phyloP scores from a whole-genome alignment of 192 early-diverging fungal genomes.

The Entomortierella lignicola region DNA sequence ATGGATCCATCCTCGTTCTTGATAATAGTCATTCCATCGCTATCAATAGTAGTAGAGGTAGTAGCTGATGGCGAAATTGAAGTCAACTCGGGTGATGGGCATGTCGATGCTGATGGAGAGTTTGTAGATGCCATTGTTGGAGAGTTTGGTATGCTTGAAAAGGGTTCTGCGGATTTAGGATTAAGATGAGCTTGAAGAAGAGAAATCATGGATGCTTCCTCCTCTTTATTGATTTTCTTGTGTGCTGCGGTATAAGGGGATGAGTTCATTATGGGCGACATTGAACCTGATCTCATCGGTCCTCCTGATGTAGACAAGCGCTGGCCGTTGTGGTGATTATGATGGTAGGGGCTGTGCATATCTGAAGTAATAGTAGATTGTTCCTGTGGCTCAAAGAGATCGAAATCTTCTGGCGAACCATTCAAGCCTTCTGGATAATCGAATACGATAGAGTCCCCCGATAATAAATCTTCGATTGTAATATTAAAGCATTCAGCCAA shows the following conservation, averaged over 20 bases:
- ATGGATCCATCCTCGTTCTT: constrained; percentile 36
- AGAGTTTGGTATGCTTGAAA: constrained; percentile 2
- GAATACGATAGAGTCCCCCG: constrained; percentile 1
- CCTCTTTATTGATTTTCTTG: background rate
- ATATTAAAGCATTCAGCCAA: constrained; percentile 26
- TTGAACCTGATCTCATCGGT: constrained; percentile 7
- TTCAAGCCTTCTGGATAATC: background rate
- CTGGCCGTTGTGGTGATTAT: constrained; percentile 12
- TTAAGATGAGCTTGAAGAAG: constrained; percentile 8
- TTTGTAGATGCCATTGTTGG: background rate
- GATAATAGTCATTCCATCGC: constrained; percentile 26
- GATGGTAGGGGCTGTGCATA: constrained; percentile 6
- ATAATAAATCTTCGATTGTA: constrained; percentile 28
- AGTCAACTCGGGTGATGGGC: background rate
- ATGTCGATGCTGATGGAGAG: background rate
- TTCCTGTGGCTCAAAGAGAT: constrained; percentile 20
- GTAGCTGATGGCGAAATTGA: constrained; percentile 6
- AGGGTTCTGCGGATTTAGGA: too few relatives aligned
- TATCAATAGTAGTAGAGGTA: background rate
- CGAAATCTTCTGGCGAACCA: background rate
- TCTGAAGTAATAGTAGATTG: background rate
- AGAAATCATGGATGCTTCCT: background rate
- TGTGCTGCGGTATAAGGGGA: constrained; percentile 4
- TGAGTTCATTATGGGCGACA: constrained; percentile 8
- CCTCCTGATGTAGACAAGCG: background rate